These are phyloP conservation scores for Bruguiera hainesii DNA, from an alignment of 441 rosid species.

Conservation along the genomic window DNA sequence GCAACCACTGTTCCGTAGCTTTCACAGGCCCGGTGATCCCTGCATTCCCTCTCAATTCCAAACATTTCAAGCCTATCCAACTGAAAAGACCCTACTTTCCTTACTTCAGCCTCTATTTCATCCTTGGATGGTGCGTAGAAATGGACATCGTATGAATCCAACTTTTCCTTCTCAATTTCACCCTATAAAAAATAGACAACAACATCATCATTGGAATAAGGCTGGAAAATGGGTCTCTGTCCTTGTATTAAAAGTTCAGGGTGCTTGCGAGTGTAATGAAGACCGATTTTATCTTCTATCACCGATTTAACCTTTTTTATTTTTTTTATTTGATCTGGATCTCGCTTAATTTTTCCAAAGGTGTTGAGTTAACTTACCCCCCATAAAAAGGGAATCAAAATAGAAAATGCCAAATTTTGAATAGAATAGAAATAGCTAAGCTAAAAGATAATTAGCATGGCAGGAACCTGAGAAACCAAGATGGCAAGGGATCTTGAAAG, in stretches of 20 bases:
- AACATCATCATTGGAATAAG: background rate
- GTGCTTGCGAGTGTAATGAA: too few species aligned
- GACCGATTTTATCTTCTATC: too few species aligned
- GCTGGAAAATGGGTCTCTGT: background rate
- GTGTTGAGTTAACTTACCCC: too few species aligned
- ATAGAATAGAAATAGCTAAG: too few species aligned
- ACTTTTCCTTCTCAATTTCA: constrained; percentile 51
- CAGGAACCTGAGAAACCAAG: constrained; percentile 49
- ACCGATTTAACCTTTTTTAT: too few species aligned
- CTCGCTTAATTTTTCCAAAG: too few species aligned
- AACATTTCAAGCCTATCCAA: constrained; percentile 47
- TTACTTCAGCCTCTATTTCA: constrained; percentile 58
- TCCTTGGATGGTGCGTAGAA: constrained; percentile 67
- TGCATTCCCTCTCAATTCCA: constrained; percentile 31
- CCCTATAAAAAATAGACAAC: constrained; percentile 35
- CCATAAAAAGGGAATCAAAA: too few species aligned
- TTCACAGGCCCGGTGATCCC: constrained; percentile 14
- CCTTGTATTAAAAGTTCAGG: background rate
- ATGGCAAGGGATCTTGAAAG: constrained; percentile 51
- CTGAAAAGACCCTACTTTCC: constrained; percentile 56
- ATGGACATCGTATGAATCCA: constrained; percentile 65
- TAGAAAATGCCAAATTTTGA: background rate
- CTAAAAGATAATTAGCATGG: background rate
- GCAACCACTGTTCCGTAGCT: constrained; percentile 63
- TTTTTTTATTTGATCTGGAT: too few species aligned